Evolutionary conservation across 192 early-diverging fungal species (phyloP).

Genomic region (Geranomyces michiganensis): DNA sequence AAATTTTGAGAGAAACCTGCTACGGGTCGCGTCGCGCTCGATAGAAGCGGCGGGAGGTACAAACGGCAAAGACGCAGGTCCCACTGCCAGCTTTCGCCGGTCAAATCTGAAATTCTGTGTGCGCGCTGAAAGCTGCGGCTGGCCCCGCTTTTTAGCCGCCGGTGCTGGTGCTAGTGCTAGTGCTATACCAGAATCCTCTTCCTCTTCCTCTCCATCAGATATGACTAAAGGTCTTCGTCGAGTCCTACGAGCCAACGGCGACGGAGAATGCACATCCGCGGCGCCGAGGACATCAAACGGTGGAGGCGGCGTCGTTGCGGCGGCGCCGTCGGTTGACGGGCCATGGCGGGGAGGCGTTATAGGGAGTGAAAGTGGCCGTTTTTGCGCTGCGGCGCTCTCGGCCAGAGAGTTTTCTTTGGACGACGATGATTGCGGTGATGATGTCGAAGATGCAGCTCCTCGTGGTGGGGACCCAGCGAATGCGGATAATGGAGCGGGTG

Average conservation of each 20-base stretch:
- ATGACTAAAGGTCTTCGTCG: neutral
- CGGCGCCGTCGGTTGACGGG: neutral
- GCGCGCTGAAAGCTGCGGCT: neutral
- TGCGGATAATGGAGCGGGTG: neutral
- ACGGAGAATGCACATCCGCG: neutral
- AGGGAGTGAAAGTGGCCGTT: neutral
- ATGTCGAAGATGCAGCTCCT: neutral
- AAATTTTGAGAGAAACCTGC: constrained; percentile 24
- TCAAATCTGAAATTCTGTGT: neutral
- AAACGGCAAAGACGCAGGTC: neutral
- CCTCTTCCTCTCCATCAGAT: constrained; percentile 14
- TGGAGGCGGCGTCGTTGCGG: neutral
- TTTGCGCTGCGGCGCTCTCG: neutral
- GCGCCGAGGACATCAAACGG: neutral
- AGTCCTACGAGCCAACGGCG: neutral
- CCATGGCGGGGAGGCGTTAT: neutral
- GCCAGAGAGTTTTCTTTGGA: neutral
- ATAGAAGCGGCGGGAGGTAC: neutral
- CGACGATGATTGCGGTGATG: neutral
- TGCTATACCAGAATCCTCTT: neutral
- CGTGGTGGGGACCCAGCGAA: neutral
- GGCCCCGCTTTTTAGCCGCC: neutral
- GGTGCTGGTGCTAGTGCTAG: neutral
- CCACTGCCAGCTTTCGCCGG: neutral
- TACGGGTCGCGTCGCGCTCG: constrained; percentile 12